Percentiles rank a stretch among this genome's conserved stretches.
phyloP scores from a whole-genome alignment of 1,284 basidiomycete genomes.

The Wallemia ichthyophaga region DNA sequence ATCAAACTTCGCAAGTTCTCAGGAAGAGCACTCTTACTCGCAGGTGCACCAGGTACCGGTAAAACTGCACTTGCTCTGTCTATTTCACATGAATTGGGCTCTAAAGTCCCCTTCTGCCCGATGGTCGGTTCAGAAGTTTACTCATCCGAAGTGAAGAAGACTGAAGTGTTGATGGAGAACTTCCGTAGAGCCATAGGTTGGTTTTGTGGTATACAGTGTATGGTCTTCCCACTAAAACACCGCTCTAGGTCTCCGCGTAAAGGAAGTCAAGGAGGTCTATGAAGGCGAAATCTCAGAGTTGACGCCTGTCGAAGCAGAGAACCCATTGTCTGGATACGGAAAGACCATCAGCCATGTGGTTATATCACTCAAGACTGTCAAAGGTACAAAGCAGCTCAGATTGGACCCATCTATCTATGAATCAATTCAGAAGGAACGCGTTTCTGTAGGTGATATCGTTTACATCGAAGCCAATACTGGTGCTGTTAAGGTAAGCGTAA shows the following conservation, averaged over 20 bases:
- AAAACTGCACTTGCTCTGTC: constrained; percentile 88
- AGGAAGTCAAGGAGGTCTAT: constrained; percentile 96
- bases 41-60: constrained; percentile 70
- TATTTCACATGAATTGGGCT: constrained; percentile 71
- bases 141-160: constrained; percentile 93
- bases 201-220: too few species aligned
- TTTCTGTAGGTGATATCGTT: constrained; percentile 84
- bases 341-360: constrained; percentile 95
- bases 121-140: constrained; percentile 97
- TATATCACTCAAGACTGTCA: constrained; percentile 85
- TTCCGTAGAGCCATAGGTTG: constrained; percentile 83
- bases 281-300: constrained; percentile 95
- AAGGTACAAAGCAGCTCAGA: constrained; percentile 88
- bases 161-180: constrained; percentile 83
- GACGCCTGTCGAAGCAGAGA: constrained; percentile 80
- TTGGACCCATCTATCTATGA: constrained; percentile 90
- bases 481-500: constrained; percentile 52
- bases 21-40: constrained; percentile 59
- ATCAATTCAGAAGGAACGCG: constrained; percentile 87
- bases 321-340: constrained; percentile 83
- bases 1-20: constrained; percentile 70
- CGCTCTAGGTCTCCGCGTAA: constrained; percentile 52
- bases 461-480: constrained; percentile 87
- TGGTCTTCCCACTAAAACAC: constrained; percentile 1
- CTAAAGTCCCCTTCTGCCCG: constrained; percentile 88